These are phyloP conservation scores for Jamesozyma jinghongensis DNA, from an alignment of 805 yeast species.

Conservation along the genomic window DNA sequence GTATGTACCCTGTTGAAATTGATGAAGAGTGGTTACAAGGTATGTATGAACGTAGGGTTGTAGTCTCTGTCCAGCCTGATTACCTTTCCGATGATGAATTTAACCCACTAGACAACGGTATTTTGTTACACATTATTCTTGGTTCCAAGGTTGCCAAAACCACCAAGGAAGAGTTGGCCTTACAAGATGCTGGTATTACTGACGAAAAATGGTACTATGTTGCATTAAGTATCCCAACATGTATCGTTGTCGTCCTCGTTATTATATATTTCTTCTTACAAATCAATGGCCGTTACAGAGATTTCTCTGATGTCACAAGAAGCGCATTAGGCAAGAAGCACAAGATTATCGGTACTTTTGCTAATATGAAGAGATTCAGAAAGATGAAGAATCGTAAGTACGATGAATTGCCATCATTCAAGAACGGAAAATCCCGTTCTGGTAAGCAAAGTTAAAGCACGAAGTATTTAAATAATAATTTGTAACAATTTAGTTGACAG, in stretches of 20 bases:
- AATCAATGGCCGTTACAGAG: constrained; percentile 48
- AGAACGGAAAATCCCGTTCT: constrained; percentile 15
- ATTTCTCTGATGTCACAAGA: constrained; percentile 37
- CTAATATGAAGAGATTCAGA: constrained; percentile 26
- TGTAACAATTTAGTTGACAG: no score
- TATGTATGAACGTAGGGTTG: constrained; percentile 43
- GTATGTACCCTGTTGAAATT: constrained; percentile 54
- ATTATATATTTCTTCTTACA: constrained; percentile 57
- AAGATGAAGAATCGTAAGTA: constrained; percentile 32
- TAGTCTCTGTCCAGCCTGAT: constrained; percentile 69
- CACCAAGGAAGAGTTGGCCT: constrained; percentile 36
- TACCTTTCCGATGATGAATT: constrained; percentile 57
- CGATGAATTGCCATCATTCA: constrained; percentile 34
- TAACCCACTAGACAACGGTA: constrained; percentile 42
- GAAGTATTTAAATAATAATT: background rate
- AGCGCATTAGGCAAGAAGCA: constrained; percentile 30
- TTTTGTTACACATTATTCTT: constrained; percentile 37
- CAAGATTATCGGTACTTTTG: constrained; percentile 34
- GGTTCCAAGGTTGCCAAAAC: constrained; percentile 36
- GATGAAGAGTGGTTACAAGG: constrained; percentile 57
- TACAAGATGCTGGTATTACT: constrained; percentile 37
- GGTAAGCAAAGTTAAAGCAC: constrained; percentile 18
- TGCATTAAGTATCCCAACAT: constrained; percentile 59
- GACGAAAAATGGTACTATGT: constrained; percentile 49
- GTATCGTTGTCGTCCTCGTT: constrained; percentile 49